Conservation (phyloP, 2,329 filamentous ascomycete species). For the Dendryphion nanum region DNA sequence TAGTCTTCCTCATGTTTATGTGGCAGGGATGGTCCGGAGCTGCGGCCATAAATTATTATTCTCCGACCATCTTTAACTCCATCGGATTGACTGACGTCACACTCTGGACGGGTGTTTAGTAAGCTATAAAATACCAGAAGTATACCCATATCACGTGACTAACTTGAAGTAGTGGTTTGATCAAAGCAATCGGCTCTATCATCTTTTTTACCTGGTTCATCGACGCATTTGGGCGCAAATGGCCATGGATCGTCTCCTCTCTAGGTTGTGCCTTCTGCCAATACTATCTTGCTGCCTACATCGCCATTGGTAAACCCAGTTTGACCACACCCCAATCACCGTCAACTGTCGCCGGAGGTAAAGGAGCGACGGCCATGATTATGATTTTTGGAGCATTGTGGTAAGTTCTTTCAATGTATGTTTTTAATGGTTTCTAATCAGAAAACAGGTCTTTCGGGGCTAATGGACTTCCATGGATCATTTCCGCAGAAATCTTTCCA, state of each 20-base stretch:
- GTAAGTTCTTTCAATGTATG: too few relatives aligned
- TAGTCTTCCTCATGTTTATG: constrained; percentile 44
- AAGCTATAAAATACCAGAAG: not conserved
- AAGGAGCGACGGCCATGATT: constrained; percentile 40
- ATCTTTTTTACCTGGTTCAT: constrained; percentile 40
- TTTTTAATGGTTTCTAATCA: too few relatives aligned
- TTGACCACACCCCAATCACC: constrained; percentile 26
- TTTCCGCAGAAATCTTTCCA: constrained; percentile 46
- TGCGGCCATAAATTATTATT: constrained; percentile 40
- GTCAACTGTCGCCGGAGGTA: constrained; percentile 36
- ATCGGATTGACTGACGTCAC: constrained; percentile 36
- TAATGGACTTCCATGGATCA: constrained; percentile 45
- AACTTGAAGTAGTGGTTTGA: constrained; percentile 24
- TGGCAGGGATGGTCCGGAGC: constrained; percentile 35
- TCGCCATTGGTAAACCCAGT: constrained; percentile 33
- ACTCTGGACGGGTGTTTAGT: constrained; percentile 37
- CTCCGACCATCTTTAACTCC: constrained; percentile 35
- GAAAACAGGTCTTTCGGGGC: constrained; percentile 41
- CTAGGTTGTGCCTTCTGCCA: constrained; percentile 36
- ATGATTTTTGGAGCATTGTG: constrained; percentile 42
- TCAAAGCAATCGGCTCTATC: constrained; percentile 36
- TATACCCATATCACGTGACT: not conserved
- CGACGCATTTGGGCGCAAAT: constrained; percentile 37
- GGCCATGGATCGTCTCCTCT: constrained; percentile 39
- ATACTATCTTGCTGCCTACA: constrained; percentile 39